A percentile compares a stretch with the other conserved stretches of the same genome.
Conservation (phyloP, 192 early-diverging fungal species). For the Gorgonomyces haynaldii region DNA sequence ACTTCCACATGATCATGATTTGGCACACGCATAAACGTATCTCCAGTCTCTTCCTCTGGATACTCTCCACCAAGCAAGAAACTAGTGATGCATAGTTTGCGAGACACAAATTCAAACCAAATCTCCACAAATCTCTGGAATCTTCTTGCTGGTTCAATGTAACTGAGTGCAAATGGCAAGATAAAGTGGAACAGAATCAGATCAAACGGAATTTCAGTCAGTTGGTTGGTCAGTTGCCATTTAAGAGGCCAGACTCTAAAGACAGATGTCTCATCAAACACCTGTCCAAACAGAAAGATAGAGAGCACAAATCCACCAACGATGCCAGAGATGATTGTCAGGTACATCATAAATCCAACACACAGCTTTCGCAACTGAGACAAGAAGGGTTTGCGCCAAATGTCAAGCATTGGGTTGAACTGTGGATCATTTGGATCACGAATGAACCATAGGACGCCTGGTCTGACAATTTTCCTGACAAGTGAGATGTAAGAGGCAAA, state of each 20-base stretch:
- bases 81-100: slow-evolving; percentile 56
- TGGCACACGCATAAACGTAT: slow-evolving; percentile 68
- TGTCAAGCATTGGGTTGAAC: slow-evolving; percentile 89
- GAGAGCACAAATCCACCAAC: slow-evolving; percentile 46
- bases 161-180: slow-evolving; percentile 51
- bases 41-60: slow-evolving; percentile 63
- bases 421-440: slow-evolving; percentile 92
- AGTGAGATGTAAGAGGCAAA: slow-evolving; percentile 79
- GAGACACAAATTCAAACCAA: slow-evolving; percentile 68
- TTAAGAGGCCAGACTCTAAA: slow-evolving; percentile 42
- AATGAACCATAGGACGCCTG: slow-evolving; percentile 97
- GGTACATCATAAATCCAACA: slow-evolving; percentile 75
- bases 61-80: slow-evolving; percentile 69
- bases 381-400: slow-evolving; percentile 63
- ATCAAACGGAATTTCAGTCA: slow-evolving; percentile 68
- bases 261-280: slow-evolving; percentile 10
- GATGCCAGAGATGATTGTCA: slow-evolving; percentile 59
- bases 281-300: slow-evolving; percentile 10
- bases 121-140: slow-evolving; percentile 38
- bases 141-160: slow-evolving; percentile 48
- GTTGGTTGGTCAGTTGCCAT: slow-evolving; percentile 35
- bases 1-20: slow-evolving; percentile 74
- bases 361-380: slow-evolving; percentile 75
- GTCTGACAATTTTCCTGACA: slow-evolving; percentile 72
- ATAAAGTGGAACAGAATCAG: slow-evolving; percentile 62